Conservation (phyloP, 176 grass and related monocot genomes). For the Echinochloa phyllopogon region DNA sequence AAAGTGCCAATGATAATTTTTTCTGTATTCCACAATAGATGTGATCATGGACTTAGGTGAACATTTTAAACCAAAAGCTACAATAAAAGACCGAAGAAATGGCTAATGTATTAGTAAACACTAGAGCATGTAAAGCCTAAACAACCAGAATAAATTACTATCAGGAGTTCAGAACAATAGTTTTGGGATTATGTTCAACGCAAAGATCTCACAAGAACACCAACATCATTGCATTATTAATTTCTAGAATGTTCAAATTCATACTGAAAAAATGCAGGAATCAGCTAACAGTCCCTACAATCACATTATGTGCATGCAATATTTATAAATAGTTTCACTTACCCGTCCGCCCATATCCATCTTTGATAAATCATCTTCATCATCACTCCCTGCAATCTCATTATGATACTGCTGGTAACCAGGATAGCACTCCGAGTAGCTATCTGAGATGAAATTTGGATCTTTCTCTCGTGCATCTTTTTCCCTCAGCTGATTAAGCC, state of each 20-base stretch:
- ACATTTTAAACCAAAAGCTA: background rate
- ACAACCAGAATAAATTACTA: background rate
- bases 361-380: conserved; percentile 94
- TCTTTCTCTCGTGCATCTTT: conserved; percentile 89
- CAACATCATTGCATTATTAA: background rate
- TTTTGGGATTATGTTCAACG: background rate
- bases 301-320: background rate
- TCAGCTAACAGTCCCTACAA: background rate
- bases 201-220: background rate
- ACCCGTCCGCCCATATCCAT: conserved; percentile 99
- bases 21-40: background rate
- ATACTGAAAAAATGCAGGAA: background rate
- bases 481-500: conserved; percentile 89
- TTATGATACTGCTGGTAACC: conserved; percentile 92
- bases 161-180: background rate
- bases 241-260: background rate
- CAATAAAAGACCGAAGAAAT: background rate
- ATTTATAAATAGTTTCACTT: conserved; percentile 42
- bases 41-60: background rate
- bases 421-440: conserved; percentile 99
- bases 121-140: background rate
- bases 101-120: background rate
- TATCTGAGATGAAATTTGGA: conserved; percentile 98
- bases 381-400: conserved; percentile 83
- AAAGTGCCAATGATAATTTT: background rate